Evolutionary conservation across 139 green algal genomes (phyloP), one percentile per base, ranked within the genome.

Genomic region (Tetraselmis chui): DNA sequence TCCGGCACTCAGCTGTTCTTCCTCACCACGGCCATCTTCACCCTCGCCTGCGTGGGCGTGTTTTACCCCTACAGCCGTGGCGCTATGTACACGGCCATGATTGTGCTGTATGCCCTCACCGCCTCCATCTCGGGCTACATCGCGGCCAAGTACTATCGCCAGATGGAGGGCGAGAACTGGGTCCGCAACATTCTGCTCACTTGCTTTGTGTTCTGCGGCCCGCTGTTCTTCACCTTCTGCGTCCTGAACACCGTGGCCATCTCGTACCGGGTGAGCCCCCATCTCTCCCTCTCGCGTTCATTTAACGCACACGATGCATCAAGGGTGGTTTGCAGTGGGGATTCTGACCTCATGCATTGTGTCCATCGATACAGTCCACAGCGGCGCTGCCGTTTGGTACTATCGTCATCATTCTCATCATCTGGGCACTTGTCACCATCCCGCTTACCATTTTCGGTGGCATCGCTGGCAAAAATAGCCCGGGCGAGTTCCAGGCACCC

Each of bases 1-100:
- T 92, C 91, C 0, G 95, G 95, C 67, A 91, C 87, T 1, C 83
- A 87, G 76, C 45, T 84, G 27, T 28, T 98, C 32, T 90, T 91
- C 24, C 90, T 98, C 76, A 85, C 89, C 26, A 80, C 97, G 31
- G 88, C 86, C 84, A 93, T 98, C 77, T 98, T 98, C 79, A 79
- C 77, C 23, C 87, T 98, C 31, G 84, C 94, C 0, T 90, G 98
- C 59, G 86, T 96, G 78, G 95, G 94, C 32, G 83, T 91, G 2
- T 98, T 96, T 89, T 97, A 97, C 87, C 95, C 95, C n/a, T 97
- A 98, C 92, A 97, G 97, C 86, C 88, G 95, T 27, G 95, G 95
- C 27, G 92, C 92, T 1, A 88, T 98, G 86, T 89, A 97, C 59
- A 93, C 91, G 31, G 87, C 93, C 0, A 92, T 91, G 58, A 91